Evolutionary conservation across 805 yeast species (phyloP).

Genomic region (Candida cerambycidarum): DNA sequence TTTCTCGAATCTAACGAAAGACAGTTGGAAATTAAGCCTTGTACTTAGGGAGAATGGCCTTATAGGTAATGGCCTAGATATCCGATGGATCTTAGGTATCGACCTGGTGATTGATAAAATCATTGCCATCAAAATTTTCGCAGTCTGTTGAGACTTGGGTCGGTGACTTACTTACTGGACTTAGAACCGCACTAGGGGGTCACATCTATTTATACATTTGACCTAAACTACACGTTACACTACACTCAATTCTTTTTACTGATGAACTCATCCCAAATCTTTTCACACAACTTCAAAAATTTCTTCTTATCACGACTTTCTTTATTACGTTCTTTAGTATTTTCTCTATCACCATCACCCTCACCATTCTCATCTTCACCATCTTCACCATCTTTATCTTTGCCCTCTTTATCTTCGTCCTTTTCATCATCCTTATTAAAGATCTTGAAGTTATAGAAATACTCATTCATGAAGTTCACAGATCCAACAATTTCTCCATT

Average conservation of each 20-base stretch:
- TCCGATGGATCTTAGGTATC: background rate
- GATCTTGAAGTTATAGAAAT: constrained; percentile 34
- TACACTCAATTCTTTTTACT: constrained; percentile 2
- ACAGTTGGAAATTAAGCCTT: background rate
- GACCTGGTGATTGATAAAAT: background rate
- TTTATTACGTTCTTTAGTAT: constrained; percentile 1
- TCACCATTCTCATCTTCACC: too few species aligned
- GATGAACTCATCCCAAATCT: constrained; percentile 42
- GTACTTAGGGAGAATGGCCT: background rate
- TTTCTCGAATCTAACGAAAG: background rate
- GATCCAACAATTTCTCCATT: constrained; percentile 33
- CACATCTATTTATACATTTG: background rate
- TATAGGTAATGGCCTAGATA: background rate
- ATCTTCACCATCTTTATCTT: constrained; percentile 1
- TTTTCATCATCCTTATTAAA: constrained; percentile 17
- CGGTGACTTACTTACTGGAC: too few species aligned
- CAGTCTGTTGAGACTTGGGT: background rate
- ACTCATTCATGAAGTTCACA: constrained; percentile 36
- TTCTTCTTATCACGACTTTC: constrained; percentile 30
- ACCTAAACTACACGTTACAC: background rate
- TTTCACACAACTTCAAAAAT: constrained; percentile 43
- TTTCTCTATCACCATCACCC: background rate
- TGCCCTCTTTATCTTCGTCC: constrained; percentile 7
- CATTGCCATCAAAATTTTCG: constrained; percentile 5
- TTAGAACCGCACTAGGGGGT: too few species aligned